Evolutionary conservation across 768 basidiomycete genomes (phyloP).

Genomic region (Mycena filopes): DNA sequence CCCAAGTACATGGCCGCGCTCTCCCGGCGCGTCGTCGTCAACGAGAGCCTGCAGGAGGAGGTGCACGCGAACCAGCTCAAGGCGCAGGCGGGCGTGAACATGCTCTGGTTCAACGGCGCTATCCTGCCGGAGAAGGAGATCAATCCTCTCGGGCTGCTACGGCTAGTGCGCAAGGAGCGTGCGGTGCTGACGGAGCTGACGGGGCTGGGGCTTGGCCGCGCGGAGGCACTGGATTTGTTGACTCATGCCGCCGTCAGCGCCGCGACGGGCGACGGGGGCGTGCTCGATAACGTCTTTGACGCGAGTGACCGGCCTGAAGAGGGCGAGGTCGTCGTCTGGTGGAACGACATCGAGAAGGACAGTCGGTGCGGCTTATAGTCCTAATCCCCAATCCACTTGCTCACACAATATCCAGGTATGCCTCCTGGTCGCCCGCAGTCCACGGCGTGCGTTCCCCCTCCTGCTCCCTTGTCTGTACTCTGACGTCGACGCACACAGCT

Average conservation of each 20-base stretch:
- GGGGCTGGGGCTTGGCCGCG: slow-evolving; percentile 67
- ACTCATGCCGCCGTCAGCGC: slow-evolving; percentile 68
- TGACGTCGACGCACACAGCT: slow-evolving; percentile 54
- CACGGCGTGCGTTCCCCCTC: slow-evolving; percentile 52
- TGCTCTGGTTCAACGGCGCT: slow-evolving; percentile 87
- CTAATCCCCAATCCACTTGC: neutral
- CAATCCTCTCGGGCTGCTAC: slow-evolving; percentile 76
- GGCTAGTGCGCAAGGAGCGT: slow-evolving; percentile 80
- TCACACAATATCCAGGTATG: slow-evolving; percentile 52
- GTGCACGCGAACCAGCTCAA: slow-evolving; percentile 65
- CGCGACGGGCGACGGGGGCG: slow-evolving; percentile 59
- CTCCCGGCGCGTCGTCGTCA: slow-evolving; percentile 71
- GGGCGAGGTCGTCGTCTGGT: slow-evolving; percentile 80
- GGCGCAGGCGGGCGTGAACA: slow-evolving; percentile 61
- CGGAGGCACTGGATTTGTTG: slow-evolving; percentile 78
- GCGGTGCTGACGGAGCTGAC: slow-evolving; percentile 66
- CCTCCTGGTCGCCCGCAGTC: slow-evolving; percentile 61
- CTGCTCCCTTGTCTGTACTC: neutral
- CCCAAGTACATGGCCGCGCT: slow-evolving; percentile 85
- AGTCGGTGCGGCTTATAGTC: slow-evolving; percentile 54
- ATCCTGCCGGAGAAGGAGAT: slow-evolving; percentile 69
- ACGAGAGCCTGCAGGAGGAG: slow-evolving; percentile 62
- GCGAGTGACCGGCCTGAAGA: slow-evolving; percentile 88
- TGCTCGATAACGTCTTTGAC: slow-evolving; percentile 85
- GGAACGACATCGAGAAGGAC: slow-evolving; percentile 94